phyloP scores from a whole-genome alignment of 2,329 filamentous ascomycete species.

The Neurospora crassa region DNA sequence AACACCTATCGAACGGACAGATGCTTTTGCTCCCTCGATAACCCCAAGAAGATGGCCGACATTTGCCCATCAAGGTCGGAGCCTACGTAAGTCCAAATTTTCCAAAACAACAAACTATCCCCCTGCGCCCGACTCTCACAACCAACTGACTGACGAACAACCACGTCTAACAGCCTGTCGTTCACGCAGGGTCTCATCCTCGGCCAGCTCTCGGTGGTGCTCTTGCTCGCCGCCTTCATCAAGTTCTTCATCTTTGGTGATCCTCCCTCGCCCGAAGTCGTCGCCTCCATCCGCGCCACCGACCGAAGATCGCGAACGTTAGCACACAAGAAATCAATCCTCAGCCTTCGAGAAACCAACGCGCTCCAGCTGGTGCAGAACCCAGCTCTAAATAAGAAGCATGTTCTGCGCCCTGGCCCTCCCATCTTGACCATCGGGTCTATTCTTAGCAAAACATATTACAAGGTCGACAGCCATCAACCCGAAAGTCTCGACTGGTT shows the following conservation, averaged over 20 bases:
- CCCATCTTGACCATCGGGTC: constrained; percentile 81
- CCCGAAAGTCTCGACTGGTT: constrained; percentile 98
- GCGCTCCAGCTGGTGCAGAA: constrained; percentile 19
- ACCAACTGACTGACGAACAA: constrained; percentile 3
- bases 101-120: not conserved
- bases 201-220: constrained; percentile 83
- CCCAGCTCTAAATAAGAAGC: constrained; percentile 47
- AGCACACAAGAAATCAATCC: constrained; percentile 65
- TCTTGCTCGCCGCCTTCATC: constrained; percentile 90
- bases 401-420: constrained; percentile 57
- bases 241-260: constrained; percentile 99
- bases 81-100: constrained; percentile 32
- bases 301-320: constrained; percentile 65
- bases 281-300: constrained; percentile 64
- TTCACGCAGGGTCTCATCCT: constrained; percentile 92
- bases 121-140: not conserved
- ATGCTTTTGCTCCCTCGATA: not conserved
- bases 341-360: constrained; percentile 46
- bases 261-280: constrained; percentile 72
- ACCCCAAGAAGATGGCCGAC: constrained; percentile 27
- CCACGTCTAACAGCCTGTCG: constrained; percentile 49
- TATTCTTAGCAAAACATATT: constrained; percentile 94
- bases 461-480: constrained; percentile 91
- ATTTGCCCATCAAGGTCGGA: constrained; percentile 33
- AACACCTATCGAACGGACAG: not conserved